These are phyloP conservation scores for Parietaria judaica DNA, from an alignment of 306 rosid genomes.

Conservation along the genomic window DNA sequence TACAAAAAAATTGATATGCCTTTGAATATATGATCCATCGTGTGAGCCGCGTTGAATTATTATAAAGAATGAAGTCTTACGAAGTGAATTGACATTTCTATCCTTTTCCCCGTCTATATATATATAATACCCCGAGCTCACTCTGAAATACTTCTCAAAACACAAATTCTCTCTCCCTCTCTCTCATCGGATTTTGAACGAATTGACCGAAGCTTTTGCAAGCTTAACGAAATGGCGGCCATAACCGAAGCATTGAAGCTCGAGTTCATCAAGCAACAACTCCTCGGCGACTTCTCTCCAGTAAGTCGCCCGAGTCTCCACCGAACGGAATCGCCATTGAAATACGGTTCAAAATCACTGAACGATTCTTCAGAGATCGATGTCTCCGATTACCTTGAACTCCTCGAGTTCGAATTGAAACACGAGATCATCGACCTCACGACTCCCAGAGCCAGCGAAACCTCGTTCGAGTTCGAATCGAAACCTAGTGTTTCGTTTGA, in stretches of 20 bases:
- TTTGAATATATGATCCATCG: slow-evolving; percentile 31
- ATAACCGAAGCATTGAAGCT: slow-evolving; percentile 30
- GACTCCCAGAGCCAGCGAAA: slow-evolving; percentile 7
- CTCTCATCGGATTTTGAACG: neutral
- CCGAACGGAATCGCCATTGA: slow-evolving; percentile 3
- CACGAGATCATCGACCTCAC: slow-evolving; percentile 34
- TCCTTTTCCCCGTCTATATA: slow-evolving; percentile 6
- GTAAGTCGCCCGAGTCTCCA: slow-evolving; percentile 4
- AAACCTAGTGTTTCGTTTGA: slow-evolving; percentile 2
- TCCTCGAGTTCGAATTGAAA: slow-evolving; percentile 33
- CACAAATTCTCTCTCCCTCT: neutral
- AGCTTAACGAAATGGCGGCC: slow-evolving; percentile 31
- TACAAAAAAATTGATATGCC: neutral
- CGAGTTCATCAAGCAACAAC: slow-evolving; percentile 46
- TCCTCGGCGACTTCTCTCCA: slow-evolving; percentile 65
- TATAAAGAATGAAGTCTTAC: neutral
- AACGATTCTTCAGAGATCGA: slow-evolving; percentile 19
- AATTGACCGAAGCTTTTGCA: neutral
- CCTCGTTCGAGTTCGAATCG: slow-evolving; percentile 9
- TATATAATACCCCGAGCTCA: slow-evolving; percentile 9
- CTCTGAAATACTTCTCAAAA: slow-evolving; percentile 21
- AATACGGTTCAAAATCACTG: slow-evolving; percentile 7
- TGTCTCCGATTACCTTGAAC: slow-evolving; percentile 23
- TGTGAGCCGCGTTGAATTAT: slow-evolving; percentile 5
- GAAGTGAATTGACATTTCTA: neutral